These are phyloP conservation scores for Bruguiera hainesii DNA, from an alignment of 441 rosid genomes.

Conservation along the genomic window DNA sequence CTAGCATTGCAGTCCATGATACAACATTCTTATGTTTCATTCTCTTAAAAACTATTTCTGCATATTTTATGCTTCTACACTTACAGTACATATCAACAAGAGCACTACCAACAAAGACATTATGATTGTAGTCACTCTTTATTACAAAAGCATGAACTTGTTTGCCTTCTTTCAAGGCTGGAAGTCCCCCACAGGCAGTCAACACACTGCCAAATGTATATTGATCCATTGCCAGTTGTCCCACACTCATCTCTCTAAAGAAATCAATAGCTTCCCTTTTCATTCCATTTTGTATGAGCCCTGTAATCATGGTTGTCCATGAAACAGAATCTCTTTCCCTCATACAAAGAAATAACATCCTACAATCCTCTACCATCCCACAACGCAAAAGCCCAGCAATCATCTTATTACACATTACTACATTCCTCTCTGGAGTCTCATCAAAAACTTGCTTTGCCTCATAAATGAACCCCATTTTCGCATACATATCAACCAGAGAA, in stretches of 20 bases:
- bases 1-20: conserved; percentile 95
- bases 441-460: conserved; percentile 65
- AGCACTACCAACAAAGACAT: conserved; percentile 83
- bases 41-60: conserved; percentile 58
- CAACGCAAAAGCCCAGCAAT: conserved; percentile 63
- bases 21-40: conserved; percentile 77
- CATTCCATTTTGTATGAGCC: conserved; percentile 65
- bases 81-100: conserved; percentile 95
- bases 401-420: conserved; percentile 71
- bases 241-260: conserved; percentile 62
- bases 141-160: conserved; percentile 64
- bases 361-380: conserved; percentile 69
- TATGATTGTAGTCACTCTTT: conserved; percentile 51
- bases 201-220: conserved; percentile 80
- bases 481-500: conserved; percentile 83
- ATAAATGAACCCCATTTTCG: conserved; percentile 53
- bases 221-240: conserved; percentile 71
- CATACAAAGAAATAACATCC: conserved; percentile 52
- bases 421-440: conserved; percentile 46
- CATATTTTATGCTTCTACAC: conserved; percentile 54
- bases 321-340: conserved; percentile 72
- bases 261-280: conserved; percentile 56
- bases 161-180: conserved; percentile 61
- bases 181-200: conserved; percentile 73
- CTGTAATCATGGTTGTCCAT: conserved; percentile 90